A percentile compares a stretch with the other conserved stretches of the same genome.
These are phyloP conservation scores for Nitzschia sp. DNA, from an alignment of 108 stramenopile genomes.

Conservation along the genomic window DNA sequence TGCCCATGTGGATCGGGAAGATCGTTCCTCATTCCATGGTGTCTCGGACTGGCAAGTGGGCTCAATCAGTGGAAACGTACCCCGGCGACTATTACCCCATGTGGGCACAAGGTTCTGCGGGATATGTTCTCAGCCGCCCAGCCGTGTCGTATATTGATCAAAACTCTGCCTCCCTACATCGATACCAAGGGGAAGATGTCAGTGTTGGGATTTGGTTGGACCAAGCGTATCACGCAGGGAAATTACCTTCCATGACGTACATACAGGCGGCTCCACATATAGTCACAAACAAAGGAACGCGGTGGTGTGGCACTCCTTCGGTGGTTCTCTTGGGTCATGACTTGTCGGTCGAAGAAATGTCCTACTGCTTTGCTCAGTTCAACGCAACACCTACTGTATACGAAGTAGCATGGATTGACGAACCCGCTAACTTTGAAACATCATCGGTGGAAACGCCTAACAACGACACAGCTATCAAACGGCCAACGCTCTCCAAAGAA, in stretches of 20 bases:
- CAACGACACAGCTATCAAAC: too few species aligned
- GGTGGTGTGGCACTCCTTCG: not conserved
- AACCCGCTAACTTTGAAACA: constrained; percentile 3
- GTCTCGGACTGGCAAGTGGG: constrained; percentile 37
- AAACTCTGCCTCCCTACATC: constrained; percentile 18
- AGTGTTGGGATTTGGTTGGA: constrained; percentile 55
- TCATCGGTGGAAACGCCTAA: not conserved
- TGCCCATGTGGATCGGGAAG: constrained; percentile 43
- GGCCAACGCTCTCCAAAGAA: too few species aligned
- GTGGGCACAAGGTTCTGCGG: constrained; percentile 42
- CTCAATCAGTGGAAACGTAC: constrained; percentile 16
- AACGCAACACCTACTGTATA: not conserved
- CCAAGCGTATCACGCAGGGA: constrained; percentile 9
- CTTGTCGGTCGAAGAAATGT: constrained; percentile 18
- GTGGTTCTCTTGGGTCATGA: constrained; percentile 26
- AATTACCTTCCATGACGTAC: constrained; percentile 8
- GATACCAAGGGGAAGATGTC: constrained; percentile 58
- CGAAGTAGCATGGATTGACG: constrained; percentile 22
- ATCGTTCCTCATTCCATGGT: constrained; percentile 34
- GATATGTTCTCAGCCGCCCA: constrained; percentile 40
- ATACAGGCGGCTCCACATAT: constrained; percentile 9
- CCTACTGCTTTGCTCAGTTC: constrained; percentile 10
- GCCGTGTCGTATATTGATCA: constrained; percentile 31
- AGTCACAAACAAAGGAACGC: constrained; percentile 12
- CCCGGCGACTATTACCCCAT: constrained; percentile 31